Percentiles rank a stretch among this genome's conserved stretches.
Conservation (phyloP, 164 flowering plant genomes). For the Aristolochia fimbriata region DNA sequence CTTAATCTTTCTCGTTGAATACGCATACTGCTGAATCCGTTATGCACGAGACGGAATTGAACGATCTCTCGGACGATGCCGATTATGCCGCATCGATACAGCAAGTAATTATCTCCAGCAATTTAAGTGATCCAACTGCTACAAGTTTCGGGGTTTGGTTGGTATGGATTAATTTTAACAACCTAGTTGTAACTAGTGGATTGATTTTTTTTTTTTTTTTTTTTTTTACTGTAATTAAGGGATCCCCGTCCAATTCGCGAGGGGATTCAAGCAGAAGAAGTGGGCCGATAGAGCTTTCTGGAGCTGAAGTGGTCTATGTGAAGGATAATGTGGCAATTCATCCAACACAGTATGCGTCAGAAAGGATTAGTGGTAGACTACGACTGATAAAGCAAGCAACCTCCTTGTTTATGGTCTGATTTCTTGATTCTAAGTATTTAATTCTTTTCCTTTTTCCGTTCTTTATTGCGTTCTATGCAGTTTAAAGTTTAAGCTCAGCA, state of each 20-base stretch:
- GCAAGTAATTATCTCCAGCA: conserved; percentile 29
- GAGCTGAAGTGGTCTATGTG: conserved; percentile 58
- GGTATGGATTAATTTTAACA: too few species aligned
- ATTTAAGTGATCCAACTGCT: too few species aligned
- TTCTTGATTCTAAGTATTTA: not conserved
- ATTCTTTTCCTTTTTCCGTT: not conserved
- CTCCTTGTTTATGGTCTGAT: conserved; percentile 61
- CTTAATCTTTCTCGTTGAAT: not conserved
- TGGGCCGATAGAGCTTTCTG: conserved; percentile 38
- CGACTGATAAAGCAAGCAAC: conserved; percentile 73
- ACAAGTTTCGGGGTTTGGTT: too few species aligned
- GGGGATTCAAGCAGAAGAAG: conserved; percentile 43
- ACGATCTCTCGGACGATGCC: conserved; percentile 94
- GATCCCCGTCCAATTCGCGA: conserved; percentile 27
- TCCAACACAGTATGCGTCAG: conserved; percentile 86
- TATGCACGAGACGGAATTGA: conserved; percentile 74
- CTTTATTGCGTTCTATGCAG: not conserved
- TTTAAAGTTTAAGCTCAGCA: too few species aligned
- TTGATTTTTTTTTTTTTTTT: not conserved
- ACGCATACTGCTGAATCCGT: not conserved
- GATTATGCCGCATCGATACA: conserved; percentile 89
- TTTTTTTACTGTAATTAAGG: conserved; percentile 9
- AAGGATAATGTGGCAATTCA: conserved; percentile 96
- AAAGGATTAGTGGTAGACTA: conserved; percentile 86
- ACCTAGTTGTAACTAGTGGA: too few species aligned